Base-by-base conservation (phyloP, 169 alveolate species). In the Plasmodium coatneyi region DNA sequence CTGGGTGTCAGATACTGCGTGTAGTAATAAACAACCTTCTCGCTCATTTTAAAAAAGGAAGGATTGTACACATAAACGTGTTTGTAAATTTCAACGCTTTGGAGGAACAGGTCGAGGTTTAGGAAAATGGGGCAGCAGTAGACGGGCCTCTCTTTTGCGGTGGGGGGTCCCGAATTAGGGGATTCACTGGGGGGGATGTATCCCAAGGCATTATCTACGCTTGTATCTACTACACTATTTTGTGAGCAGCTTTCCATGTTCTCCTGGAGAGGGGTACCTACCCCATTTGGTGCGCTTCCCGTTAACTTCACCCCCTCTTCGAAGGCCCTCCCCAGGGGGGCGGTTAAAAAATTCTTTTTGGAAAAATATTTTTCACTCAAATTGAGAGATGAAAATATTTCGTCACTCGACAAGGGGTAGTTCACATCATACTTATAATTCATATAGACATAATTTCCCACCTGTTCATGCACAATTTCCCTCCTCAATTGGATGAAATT, bases 21-120 rank as follows among this genome's bases (percentile, higher is more conserved):
- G n/a, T 89, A 89, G 49, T 89, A 89, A 89, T 89, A 89, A 56
- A 89, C 90, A 41, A 89, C 41, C 43, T 89, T 89, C 81, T 89
- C 94, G 71, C 83, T 19, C 32, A 39, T 89, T 80, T 56, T 89
- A 36, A 89, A 89, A 66, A 79, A 89, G 30, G 10, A 25, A 4
- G 90, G 82, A 89, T 89, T 89, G 71, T 89, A 89, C n/a, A 56
- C 80, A 79, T 89, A 89, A 66, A 89, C 52, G 43, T 56, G 66
- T 89, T 89, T 89, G 46, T 80, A 89, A 79, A 89, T 89, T 66
- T 89, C 94, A 25, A 89, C 12, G 22, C 94, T 89, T 89, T 52
- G 80, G 36, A 89, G 72, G 36, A 89, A 89, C 71, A 89, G 52
- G 49, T 89, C 94, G 19, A 80, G 82, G 41, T 80, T 79, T 54